These are phyloP conservation scores for Shiraia sp. DNA, from an alignment of 2,329 filamentous ascomycete species.

Conservation along the genomic window DNA sequence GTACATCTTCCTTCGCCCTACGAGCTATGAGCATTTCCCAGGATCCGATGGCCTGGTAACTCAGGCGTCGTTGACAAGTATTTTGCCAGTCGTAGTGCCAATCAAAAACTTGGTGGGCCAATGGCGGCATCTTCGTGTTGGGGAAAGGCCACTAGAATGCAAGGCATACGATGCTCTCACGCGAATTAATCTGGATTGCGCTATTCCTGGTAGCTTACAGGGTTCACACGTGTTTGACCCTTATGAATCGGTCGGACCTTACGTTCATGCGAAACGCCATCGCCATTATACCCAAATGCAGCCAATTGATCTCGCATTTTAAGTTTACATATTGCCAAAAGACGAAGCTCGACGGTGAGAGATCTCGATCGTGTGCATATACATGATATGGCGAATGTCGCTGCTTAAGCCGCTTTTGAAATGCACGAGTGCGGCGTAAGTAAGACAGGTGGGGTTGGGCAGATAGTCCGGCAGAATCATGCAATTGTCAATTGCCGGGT, in stretches of 20 bases:
- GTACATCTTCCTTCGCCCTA: not conserved
- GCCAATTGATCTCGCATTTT: too few species aligned
- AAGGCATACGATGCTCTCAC: slow-evolving; percentile 7
- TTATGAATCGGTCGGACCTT: slow-evolving; percentile 3
- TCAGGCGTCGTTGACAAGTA: slow-evolving; percentile 10
- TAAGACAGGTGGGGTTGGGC: too few species aligned
- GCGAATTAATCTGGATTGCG: slow-evolving; percentile 5
- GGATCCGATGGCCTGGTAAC: slow-evolving; percentile 9
- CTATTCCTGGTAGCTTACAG: slow-evolving; percentile 10
- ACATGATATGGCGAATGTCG: too few species aligned
- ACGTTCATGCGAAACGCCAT: not conserved
- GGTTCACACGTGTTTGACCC: slow-evolving; percentile 7
- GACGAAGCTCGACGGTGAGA: not conserved
- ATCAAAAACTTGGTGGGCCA: slow-evolving; percentile 7
- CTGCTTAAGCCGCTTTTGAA: too few species aligned
- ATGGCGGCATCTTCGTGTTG: slow-evolving; percentile 3
- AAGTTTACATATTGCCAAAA: too few species aligned
- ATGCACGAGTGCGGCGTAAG: too few species aligned
- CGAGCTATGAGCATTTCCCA: slow-evolving; percentile 6
- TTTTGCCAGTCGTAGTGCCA: slow-evolving; percentile 8
- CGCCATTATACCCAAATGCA: not conserved
- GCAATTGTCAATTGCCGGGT: too few species aligned
- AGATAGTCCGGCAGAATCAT: too few species aligned
- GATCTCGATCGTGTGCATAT: too few species aligned
- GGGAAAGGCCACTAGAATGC: slow-evolving; percentile 1